Evolutionary conservation across 2,329 filamentous ascomycete species (phyloP), one percentile per base, ranked within the genome.

Genomic region (Pyricularia pennisetigena): DNA sequence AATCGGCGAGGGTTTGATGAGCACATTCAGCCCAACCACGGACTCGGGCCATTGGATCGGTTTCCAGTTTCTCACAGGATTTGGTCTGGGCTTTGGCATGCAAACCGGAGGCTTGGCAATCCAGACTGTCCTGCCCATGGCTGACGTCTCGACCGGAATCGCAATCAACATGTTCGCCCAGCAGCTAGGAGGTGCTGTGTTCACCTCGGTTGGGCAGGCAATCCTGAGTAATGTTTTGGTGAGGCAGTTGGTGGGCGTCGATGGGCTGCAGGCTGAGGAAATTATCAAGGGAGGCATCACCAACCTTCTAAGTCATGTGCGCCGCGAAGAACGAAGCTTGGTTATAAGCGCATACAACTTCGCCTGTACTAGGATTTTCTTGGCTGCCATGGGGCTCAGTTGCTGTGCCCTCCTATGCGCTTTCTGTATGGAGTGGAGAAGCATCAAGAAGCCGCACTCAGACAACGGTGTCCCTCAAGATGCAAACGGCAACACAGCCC

Each of bases 311-410:
- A 74, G 78, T 0, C 74, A 79, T 1, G 85, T 92, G 29, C 79
- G 83, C 0, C 71, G 76, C 0, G 72, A 85, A 69, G 84, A 81
- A 69, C 75, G 88, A 4, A 73, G 75, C 1, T 77, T 79, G 0
- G 88, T 93, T 9, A 79, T 88, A 1, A 71, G 79, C 0, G 89
- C 88, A 0, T 93, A 92, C 78, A 91, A 91, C 74, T 77, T 81
- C 62, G 85, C 88, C 0, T 79, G 90, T 54, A 86, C 83, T 0
- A 79, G 85, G 69, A 86, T 88, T 3, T 92, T 90, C 74, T 83
- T 90, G 69, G 85, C 88, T 1, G 82, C 82, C 4, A 79, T 88
- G 67, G 89, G 84, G 0, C 77, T 90, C 70, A 81, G 83, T 0
- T 76, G 82, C 6, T 73, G 85, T 1, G 84, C 85, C 12, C 79